Evolutionary conservation across 805 yeast genomes (phyloP), one percentile per base, ranked within the genome.

Genomic region (Crinitomyces ghanaensis): DNA sequence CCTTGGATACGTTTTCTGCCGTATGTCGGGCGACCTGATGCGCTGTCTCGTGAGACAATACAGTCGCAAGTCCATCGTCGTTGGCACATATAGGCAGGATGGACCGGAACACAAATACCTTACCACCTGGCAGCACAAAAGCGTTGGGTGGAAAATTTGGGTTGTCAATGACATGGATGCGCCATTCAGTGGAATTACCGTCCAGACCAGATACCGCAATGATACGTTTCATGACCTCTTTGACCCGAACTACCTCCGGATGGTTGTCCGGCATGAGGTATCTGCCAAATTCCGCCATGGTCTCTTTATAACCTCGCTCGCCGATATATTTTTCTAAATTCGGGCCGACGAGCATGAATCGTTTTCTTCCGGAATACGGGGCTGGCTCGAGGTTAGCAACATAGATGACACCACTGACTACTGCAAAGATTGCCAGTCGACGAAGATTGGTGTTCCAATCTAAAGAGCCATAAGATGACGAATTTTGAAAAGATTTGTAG

Each of bases 41-140:
- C 0, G 95, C 86, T 36, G 86, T 70, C 49, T 91, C 99, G 53
- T 91, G 99, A 0, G 94, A 65, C 29, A 91, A 60, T 2, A 91
- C 95, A 0, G 97, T 85, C n/a, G 97, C 97, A 28, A 91, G 58
- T 2, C 95, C 96, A 52, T 84, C 93, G 33, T 84, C 93, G 49
- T 81, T 75, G 17, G 62, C 59, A 53, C 94, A 77, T 19, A 91
- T 71, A 1, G 81, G 79, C 30, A 91, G 52, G 26, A 91, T 82
- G 6, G 81, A 72, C 29, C 77, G 66, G 50, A 81, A 83, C 13
- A 91, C 85, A 57, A 91, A 91, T 27, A 91, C 94, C 54, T 86
- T 86, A 5, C 98, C 98, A 40, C 91, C 88, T 14, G 97, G 97
- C 22, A 91, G 63, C 13, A 91, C 95, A 58, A 91, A 88, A 1